Base-by-base conservation (phyloP, 441 rosid species). In the Geranium incanum region DNA sequence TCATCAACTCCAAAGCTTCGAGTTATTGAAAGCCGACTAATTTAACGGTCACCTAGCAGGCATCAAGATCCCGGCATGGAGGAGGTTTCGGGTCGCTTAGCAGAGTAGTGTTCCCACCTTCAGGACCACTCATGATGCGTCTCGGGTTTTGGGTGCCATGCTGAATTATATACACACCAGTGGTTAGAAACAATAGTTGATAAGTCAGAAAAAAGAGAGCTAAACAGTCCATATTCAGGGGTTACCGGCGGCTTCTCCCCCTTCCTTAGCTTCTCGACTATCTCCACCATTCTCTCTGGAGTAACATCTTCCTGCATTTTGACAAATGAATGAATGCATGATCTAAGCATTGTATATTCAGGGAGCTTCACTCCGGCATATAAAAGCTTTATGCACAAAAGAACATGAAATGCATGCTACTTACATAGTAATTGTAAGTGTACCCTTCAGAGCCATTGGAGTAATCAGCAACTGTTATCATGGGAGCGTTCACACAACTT, bases 401-500 rank as follows among this genome's bases (percentile, higher is more conserved):
- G 18, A 52, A 52, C 6, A 50, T 5, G 18, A 50, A 28, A 28
- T 67, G 63, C 41, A 70, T 64, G 74, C 74, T 11, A 83, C 97
- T 50, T 80, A 88, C 97, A 72, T 84, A 95, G 75, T 93, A 95
- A 83, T 93, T 95, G 76, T 95, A 95, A 7, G 92, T 83, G 74
- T 95, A 93, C 79, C 96, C 98, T 78, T 91, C 94, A n/a, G 97
- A 95, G 77, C 98, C 97, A 69, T 83, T 88, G 72, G 95, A 93
- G 73, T 93, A 95, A 84, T 95, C 97, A 7, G 94, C 99, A 65
- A 95, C 98, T 1, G 98, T 95, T 80, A 95, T 95, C 99, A 93
- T 95, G 52, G 98, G 99, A 70, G 99, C 99, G 75, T 95, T 93
- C 65, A 93, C 99, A 67, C 98, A 95, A 76, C 96, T 85, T 80